These are phyloP conservation scores for Neospora caninum DNA, from an alignment of 169 alveolate genomes.

Conservation along the genomic window DNA sequence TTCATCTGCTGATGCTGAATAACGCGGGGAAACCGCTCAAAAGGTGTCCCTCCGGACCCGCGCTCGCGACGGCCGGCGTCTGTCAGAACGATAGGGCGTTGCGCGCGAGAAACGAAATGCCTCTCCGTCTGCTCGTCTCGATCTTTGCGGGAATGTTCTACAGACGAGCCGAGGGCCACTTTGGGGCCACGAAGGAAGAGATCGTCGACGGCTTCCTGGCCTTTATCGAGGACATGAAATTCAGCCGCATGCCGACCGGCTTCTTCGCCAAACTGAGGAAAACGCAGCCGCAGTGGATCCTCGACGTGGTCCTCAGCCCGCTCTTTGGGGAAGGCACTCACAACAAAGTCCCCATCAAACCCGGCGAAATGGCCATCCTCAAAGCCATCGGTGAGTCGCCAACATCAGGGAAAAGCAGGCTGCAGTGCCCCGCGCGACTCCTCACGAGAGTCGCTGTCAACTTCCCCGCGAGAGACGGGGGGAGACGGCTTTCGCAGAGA, in stretches of 20 bases:
- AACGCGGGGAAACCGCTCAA: neutral
- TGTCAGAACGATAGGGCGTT: neutral
- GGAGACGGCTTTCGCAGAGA: no score
- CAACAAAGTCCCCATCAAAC: neutral
- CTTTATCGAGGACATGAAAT: neutral
- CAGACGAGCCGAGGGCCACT: neutral
- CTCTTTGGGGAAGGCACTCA: neutral
- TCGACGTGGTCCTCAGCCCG: neutral
- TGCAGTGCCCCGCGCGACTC: no score
- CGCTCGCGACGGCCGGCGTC: neutral
- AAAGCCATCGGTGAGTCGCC: neutral
- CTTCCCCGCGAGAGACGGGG: no score
- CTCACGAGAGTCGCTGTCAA: no score
- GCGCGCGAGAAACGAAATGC: constrained; percentile 20
- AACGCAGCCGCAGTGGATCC: neutral
- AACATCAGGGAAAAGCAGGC: no score
- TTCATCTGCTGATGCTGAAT: neutral
- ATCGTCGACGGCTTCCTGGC: neutral
- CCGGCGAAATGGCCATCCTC: neutral
- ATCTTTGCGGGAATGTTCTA: constrained; percentile 7
- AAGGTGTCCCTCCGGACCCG: neutral
- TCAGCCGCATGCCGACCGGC: neutral
- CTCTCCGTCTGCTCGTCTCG: neutral
- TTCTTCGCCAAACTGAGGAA: neutral
- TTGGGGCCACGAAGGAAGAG: neutral